phyloP scores from a whole-genome alignment of 495 filamentous ascomycete species.

The Penicillium flavigenum region DNA sequence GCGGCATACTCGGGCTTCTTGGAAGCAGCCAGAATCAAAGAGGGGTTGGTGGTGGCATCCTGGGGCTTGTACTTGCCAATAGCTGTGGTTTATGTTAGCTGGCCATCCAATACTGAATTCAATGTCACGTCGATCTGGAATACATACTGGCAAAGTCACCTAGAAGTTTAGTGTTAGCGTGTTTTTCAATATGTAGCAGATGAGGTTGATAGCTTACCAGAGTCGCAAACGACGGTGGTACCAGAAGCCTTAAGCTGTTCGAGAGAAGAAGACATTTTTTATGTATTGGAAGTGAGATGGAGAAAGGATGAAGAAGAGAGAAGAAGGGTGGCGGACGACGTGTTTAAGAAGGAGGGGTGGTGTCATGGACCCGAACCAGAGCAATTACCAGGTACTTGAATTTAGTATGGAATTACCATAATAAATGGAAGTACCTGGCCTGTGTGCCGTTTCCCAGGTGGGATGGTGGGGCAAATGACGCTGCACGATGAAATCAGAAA shows the following conservation, averaged over 20 bases:
- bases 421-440: slow-evolving; percentile 16
- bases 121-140: slow-evolving; percentile 1
- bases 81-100: slow-evolving; percentile 53
- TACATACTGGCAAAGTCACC: slow-evolving; percentile 78
- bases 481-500: slow-evolving; percentile 27
- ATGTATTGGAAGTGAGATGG: slow-evolving; percentile 13
- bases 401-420: slow-evolving; percentile 14
- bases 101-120: not conserved
- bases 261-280: slow-evolving; percentile 82
- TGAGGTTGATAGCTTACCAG: slow-evolving; percentile 60
- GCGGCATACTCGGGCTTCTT: slow-evolving; percentile 97
- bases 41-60: slow-evolving; percentile 99
- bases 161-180: slow-evolving; percentile 32
- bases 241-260: slow-evolving; percentile 95
- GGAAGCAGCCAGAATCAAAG: slow-evolving; percentile 93
- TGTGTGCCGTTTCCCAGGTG: slow-evolving; percentile 16
- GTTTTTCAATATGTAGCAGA: slow-evolving; percentile 12
- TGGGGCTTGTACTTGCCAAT: slow-evolving; percentile 99
- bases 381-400: slow-evolving; percentile 21
- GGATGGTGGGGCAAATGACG: slow-evolving; percentile 43
- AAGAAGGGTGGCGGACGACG: slow-evolving; percentile 33
- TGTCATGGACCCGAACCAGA: slow-evolving; percentile 16
- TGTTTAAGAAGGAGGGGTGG: slow-evolving; percentile 32
- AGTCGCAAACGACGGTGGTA: slow-evolving; percentile 96
- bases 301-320: slow-evolving; percentile 19